These are phyloP conservation scores for Bipolaris zeicola DNA, from an alignment of 2,329 filamentous ascomycete species.

Conservation along the genomic window DNA sequence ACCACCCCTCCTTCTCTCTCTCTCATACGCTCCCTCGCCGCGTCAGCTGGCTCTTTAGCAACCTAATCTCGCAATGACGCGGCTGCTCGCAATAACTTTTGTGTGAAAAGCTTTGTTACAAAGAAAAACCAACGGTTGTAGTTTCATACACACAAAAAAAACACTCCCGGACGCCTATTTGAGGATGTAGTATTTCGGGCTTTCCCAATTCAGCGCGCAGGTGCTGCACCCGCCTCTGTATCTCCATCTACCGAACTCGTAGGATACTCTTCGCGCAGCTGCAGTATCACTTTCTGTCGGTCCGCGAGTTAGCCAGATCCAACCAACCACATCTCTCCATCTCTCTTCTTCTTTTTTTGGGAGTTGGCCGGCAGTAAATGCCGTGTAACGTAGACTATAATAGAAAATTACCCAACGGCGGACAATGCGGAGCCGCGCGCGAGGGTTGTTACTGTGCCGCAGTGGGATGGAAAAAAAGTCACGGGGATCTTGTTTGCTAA, in stretches of 20 bases:
- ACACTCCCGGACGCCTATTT: too few relatives aligned
- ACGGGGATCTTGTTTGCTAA: not conserved
- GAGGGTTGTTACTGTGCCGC: conserved; percentile 13
- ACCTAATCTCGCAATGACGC: too few relatives aligned
- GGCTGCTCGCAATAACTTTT: too few relatives aligned
- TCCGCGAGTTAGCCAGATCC: conserved; percentile 7
- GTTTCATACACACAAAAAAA: too few relatives aligned
- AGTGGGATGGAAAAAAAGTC: not conserved
- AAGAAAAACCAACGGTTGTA: too few relatives aligned
- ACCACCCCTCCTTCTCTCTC: too few relatives aligned
- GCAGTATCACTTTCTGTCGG: conserved; percentile 54
- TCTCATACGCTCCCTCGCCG: too few relatives aligned
- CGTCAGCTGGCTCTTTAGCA: too few relatives aligned
- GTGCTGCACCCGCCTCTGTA: conserved; percentile 22
- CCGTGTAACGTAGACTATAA: not conserved
- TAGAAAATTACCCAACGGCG: not conserved
- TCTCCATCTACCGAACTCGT: conserved; percentile 37
- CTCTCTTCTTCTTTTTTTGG: not conserved
- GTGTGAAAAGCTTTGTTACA: too few relatives aligned
- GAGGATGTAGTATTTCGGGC: not conserved
- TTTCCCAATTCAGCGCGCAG: conserved; percentile 26
- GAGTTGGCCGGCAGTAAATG: not conserved
- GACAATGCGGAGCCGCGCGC: conserved; percentile 16
- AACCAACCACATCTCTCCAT: too few relatives aligned
- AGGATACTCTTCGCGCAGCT: conserved; percentile 52